Base-by-base conservation (phyloP, 2,329 filamentous ascomycete species). In the Dendrostoma leiphaemia region DNA sequence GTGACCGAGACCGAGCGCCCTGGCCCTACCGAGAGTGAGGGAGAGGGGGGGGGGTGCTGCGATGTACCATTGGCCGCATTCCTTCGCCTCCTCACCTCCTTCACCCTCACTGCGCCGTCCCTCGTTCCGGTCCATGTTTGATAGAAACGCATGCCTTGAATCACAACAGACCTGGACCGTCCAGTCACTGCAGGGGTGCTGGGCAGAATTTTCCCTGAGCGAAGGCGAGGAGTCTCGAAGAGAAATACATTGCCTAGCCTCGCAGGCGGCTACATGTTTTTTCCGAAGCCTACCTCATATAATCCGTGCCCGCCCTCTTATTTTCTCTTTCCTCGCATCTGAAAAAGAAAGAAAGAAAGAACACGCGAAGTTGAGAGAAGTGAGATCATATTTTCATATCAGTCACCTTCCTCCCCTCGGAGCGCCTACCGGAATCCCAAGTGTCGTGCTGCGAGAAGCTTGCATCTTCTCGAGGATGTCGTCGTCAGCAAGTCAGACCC, bases 401-500 rank as follows among this genome's bases (percentile, higher is more conserved):
- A n/a, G n/a, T n/a, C n/a, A n/a, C n/a, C n/a, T n/a, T n/a, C n/a
- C n/a, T n/a, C n/a, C n/a, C n/a, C n/a, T n/a, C n/a, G n/a, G n/a
- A 15, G 23, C 4, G 10, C 28, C 13, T 28, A 21, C 40, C 21
- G 9, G 13, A n/a, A 3, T 6, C 23, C n/a, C n/a, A n/a, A 41
- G 26, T 15, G 9, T 28, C 21, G n/a, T 45, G 15, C n/a, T 45
- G 26, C 43, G n/a, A 23, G 17, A 45, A 26, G 6, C 13, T 8
- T 45, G 26, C n/a, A n/a, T n/a, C n/a, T n/a, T n/a, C 28, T 31
- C 43, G 21, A 45, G n/a, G 6, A 53, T 53, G 51, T 44, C 45
- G n/a, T 44, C 29, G 21, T 31, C 51, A 35, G 13, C 12, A 54
- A 37, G 13, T 43, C 45, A 48, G 38, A 23, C 51, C 13, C 51